Base-by-base conservation (phyloP, 345 rosid species). In the thale cress (Arabidopsis thaliana) region DNA sequence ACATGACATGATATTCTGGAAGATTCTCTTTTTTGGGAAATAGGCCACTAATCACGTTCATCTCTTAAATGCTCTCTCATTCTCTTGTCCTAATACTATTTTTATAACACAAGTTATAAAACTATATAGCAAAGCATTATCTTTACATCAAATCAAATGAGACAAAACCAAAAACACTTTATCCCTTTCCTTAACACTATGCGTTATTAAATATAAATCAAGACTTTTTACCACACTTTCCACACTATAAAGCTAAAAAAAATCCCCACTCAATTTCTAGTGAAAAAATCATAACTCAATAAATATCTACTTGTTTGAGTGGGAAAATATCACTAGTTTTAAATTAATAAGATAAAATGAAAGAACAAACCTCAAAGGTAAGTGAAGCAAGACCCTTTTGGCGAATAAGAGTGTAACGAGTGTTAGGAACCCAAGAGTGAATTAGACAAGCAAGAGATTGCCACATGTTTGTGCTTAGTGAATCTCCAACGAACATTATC, bases 401-500 rank as follows among this genome's bases (percentile, higher is more conserved):
- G 20, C 81, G 82, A 32, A 84, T 20, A 68, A 87, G 67, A 1
- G 74, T 58, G 73, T 78, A 78, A 76, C 66, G 85, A 34, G 97
- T 71, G 59, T 87, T 84, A 3, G 98, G 98, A 10, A 87, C 86
- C 82, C 85, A 87, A 22, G 93, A 34, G 30, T 88, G 85, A 66
- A 94, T 78, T 77, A 94, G 28, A 81, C 98, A 94, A 24, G 89
- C 76, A n/a, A 94, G 76, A 30, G 98, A 94, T 65, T 83, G 78
- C 91, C 91, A 91, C 78, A 90, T 93, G 81, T 94, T 90, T 70
- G 78, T 70, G 78, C 95, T 90, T 71, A 94, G 74, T 65, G 98
- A 94, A 83, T 94, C 98, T 14, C 98, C 98, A 12, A 94, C 98
- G 55, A 94, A 94, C 98, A 94, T 94, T 22, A 94, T 90, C 86